Percentiles rank a stretch among this genome's conserved stretches.
These are phyloP conservation scores for Claviceps sp. DNA, from an alignment of 2,329 filamentous ascomycete genomes.

Conservation along the genomic window DNA sequence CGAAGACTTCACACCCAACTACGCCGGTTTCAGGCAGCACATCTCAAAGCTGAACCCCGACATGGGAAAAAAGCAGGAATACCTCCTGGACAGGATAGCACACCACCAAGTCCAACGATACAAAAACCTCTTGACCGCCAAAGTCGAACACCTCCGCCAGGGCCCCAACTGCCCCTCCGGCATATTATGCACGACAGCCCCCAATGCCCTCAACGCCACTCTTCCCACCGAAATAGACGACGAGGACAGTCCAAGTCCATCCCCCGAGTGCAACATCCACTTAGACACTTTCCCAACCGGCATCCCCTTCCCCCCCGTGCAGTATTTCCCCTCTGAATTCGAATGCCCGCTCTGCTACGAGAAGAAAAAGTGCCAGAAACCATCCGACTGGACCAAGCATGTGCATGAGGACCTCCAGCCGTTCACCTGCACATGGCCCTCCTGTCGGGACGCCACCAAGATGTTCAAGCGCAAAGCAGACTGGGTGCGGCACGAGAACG, in stretches of 20 bases:
- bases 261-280: slow-evolving; percentile 54
- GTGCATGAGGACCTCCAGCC: slow-evolving; percentile 89
- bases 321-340: slow-evolving; percentile 68
- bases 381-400: slow-evolving; percentile 94
- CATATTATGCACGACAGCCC: slow-evolving; percentile 43
- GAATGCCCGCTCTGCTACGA: slow-evolving; percentile 83
- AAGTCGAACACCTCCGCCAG: slow-evolving; percentile 54
- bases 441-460: slow-evolving; percentile 70
- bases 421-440: slow-evolving; percentile 81
- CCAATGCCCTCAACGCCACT: no score
- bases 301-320: slow-evolving; percentile 70
- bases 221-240: no score
- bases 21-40: slow-evolving; percentile 65
- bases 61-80: slow-evolving; percentile 39
- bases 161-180: slow-evolving; percentile 49
- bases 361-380: slow-evolving; percentile 75
- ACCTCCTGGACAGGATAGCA: slow-evolving; percentile 68
- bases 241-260: slow-evolving; percentile 45
- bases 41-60: slow-evolving; percentile 62
- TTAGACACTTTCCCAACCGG: slow-evolving; percentile 65
- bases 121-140: slow-evolving; percentile 58
- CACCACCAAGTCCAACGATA: slow-evolving; percentile 70
- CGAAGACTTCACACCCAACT: slow-evolving; percentile 56
- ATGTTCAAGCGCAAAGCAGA: slow-evolving; percentile 93
- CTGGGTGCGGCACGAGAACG: slow-evolving; percentile 90